phyloP scores from a whole-genome alignment of 495 filamentous ascomycete species.

The Penicillium roqueforti region DNA sequence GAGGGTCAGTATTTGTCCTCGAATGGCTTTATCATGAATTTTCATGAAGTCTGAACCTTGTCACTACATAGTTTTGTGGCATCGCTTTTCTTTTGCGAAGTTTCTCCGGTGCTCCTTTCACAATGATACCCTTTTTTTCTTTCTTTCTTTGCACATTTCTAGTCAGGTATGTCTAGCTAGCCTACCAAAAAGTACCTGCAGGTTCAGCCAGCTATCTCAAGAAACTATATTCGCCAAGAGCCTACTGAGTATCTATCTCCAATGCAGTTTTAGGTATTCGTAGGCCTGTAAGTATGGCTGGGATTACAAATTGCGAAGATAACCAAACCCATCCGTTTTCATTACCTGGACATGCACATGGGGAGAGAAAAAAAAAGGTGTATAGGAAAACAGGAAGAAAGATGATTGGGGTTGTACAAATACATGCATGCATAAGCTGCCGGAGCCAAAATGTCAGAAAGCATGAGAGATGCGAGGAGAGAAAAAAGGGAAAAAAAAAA shows the following conservation, averaged over 20 bases:
- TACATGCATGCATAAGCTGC: constrained; percentile 45
- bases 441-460: constrained; percentile 31
- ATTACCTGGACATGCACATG: constrained; percentile 33
- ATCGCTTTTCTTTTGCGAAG: neutral
- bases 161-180: neutral
- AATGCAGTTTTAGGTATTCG: neutral
- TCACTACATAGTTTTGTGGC: neutral
- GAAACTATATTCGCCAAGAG: neutral
- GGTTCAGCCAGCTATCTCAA: neutral
- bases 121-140: constrained; percentile 3
- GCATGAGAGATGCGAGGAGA: constrained; percentile 25
- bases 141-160: neutral
- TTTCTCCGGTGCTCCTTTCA: neutral
- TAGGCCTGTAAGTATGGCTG: neutral
- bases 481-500: constrained; percentile 18
- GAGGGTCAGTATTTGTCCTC: neutral
- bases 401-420: constrained; percentile 39
- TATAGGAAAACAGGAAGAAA: constrained; percentile 22
- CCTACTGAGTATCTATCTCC: neutral
- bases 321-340: constrained; percentile 21
- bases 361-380: constrained; percentile 21
- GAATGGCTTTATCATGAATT: neutral
- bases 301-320: neutral
- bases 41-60: neutral
- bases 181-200: too few species aligned